Base-by-base conservation (phyloP, 768 basidiomycete species). In the Mycena venus region DNA sequence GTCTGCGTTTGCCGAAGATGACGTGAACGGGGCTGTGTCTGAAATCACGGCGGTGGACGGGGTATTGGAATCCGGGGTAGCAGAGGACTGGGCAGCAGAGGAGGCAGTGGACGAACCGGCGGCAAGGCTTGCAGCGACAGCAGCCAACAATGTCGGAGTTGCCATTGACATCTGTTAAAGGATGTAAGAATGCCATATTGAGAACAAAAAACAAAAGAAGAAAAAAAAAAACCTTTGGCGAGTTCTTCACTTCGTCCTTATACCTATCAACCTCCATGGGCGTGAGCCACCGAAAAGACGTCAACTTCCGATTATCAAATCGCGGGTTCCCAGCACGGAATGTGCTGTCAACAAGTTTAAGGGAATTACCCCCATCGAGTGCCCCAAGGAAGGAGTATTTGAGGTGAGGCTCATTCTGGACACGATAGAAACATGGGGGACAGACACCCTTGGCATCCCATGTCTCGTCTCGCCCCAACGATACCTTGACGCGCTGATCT, bases 171-270 rank as follows among this genome's bases (percentile, higher is more conserved):
- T n/a, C n/a, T n/a, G n/a, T n/a, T n/a, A n/a, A n/a, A n/a, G n/a
- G n/a, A n/a, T n/a, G n/a, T n/a, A n/a, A n/a, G n/a, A n/a, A n/a
- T n/a, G n/a, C n/a, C n/a, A n/a, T n/a, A n/a, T n/a, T n/a, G n/a
- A n/a, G n/a, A n/a, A n/a, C n/a, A n/a, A n/a, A n/a, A n/a, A n/a
- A n/a, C n/a, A n/a, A n/a, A n/a, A n/a, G n/a, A n/a, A n/a, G n/a
- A n/a, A n/a, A n/a, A n/a, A n/a, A n/a, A n/a, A n/a, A n/a, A n/a
- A n/a, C n/a, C n/a, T n/a, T n/a, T n/a, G n/a, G n/a, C n/a, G n/a
- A n/a, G n/a, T n/a, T n/a, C n/a, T n/a, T 38, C 3, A 67, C 65
- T 11, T 55, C 65, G 25, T 67, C 65, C 19, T 67, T 55, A 32
- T 40, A 56, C 1, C 11, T 27, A 14, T 67, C 65, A 17, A 67